phyloP scores from a whole-genome alignment of 2,329 filamentous ascomycete species.

The Stromatinia cepivora region DNA sequence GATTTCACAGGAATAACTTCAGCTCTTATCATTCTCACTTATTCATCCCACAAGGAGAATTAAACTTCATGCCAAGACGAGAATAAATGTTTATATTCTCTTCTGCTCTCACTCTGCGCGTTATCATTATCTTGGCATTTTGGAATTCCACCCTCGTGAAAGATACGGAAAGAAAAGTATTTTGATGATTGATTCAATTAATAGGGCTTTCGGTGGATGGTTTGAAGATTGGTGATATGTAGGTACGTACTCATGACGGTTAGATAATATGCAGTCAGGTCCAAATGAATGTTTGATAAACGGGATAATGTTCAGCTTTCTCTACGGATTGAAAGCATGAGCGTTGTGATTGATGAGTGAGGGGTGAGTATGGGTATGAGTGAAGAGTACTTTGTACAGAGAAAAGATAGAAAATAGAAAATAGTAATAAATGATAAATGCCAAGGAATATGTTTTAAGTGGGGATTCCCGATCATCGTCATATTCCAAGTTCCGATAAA shows the following conservation, averaged over 20 bases:
- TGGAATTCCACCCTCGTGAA: neutral
- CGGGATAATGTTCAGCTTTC: neutral
- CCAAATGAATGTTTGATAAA: neutral
- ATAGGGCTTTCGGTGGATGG: neutral
- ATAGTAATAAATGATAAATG: neutral
- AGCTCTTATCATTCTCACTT: neutral
- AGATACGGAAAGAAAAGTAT: neutral
- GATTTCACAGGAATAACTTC: neutral
- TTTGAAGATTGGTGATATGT: neutral
- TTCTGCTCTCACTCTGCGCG: neutral
- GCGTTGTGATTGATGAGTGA: neutral
- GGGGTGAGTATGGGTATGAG: neutral
- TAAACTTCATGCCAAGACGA: slow-evolving; percentile 12
- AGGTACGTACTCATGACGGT: slow-evolving; percentile 3
- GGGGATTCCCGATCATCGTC: neutral
- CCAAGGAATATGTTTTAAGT: slow-evolving; percentile 6
- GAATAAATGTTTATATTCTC: slow-evolving; percentile 7
- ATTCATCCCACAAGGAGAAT: neutral
- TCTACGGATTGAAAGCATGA: neutral
- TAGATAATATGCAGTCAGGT: slow-evolving; percentile 3
- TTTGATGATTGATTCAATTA: neutral
- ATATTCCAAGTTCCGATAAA: neutral
- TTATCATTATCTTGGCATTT: neutral
- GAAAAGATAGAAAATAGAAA: neutral
- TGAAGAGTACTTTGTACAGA: neutral